phyloP scores from a whole-genome alignment of 2,329 filamentous ascomycete genomes.

The Monilinia laxa region DNA sequence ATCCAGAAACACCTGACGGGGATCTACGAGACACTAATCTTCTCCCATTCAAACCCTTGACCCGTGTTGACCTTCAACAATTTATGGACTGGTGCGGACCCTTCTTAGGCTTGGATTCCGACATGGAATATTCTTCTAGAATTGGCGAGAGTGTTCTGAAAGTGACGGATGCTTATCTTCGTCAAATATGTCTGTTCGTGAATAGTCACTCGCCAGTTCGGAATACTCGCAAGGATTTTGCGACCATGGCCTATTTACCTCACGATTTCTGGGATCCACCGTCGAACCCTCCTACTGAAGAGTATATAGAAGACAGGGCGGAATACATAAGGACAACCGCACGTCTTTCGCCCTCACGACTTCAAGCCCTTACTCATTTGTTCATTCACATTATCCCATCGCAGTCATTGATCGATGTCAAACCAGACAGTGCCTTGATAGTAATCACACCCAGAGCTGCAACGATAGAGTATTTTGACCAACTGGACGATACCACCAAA shows the following conservation, averaged over 20 bases:
- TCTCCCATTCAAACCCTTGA: neutral
- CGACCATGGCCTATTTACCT: slow-evolving; percentile 11
- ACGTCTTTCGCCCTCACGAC: neutral
- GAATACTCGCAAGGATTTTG: neutral
- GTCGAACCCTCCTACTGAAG: neutral
- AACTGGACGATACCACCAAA: neutral
- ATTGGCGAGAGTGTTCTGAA: slow-evolving; percentile 1
- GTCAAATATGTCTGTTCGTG: slow-evolving; percentile 10
- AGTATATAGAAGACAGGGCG: slow-evolving; percentile 14
- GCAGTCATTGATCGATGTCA: neutral
- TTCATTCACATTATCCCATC: slow-evolving; percentile 1
- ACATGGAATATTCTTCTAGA: neutral
- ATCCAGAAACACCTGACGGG: neutral
- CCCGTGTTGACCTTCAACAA: neutral
- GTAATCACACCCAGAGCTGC: slow-evolving; percentile 7
- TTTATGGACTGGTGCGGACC: neutral
- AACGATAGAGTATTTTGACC: slow-evolving; percentile 11
- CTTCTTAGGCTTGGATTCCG: accelerated
- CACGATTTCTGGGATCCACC: slow-evolving; percentile 8
- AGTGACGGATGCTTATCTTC: slow-evolving; percentile 9
- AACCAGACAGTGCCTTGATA: slow-evolving; percentile 4
- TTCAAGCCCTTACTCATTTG: slow-evolving; percentile 4
- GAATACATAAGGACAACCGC: slow-evolving; percentile 3
- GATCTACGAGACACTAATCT: slow-evolving; percentile 6
- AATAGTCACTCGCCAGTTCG: slow-evolving; percentile 9